Percentiles rank a stretch among this genome's conserved stretches.
phyloP scores from a whole-genome alignment of 1,284 basidiomycete genomes.

The Melampsora americana region DNA sequence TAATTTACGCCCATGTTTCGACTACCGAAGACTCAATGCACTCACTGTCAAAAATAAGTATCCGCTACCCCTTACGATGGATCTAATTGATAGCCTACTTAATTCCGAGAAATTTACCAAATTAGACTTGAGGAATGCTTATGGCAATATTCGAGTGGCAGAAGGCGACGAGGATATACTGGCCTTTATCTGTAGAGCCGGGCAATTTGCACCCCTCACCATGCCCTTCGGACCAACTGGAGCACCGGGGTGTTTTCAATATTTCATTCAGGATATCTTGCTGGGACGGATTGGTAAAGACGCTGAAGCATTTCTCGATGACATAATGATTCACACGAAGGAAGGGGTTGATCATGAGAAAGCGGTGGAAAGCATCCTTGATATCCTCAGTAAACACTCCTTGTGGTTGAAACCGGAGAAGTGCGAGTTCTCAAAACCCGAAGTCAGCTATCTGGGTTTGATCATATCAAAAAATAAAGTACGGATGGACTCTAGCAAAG shows the following conservation, averaged over 20 bases:
- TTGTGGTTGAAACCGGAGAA: not conserved
- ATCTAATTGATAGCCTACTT: not conserved
- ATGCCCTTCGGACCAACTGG: not conserved
- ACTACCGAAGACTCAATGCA: not conserved
- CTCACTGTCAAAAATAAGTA: not conserved
- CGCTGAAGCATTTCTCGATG: not conserved
- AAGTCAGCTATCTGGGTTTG: no score
- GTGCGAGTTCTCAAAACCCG: not conserved
- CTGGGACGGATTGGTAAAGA: not conserved
- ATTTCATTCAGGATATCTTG: not conserved
- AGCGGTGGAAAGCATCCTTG: not conserved
- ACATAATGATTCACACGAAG: not conserved
- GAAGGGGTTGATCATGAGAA: not conserved
- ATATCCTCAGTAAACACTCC: not conserved
- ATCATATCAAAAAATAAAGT: no score
- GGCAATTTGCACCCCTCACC: not conserved
- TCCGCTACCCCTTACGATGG: not conserved
- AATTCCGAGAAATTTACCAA: not conserved
- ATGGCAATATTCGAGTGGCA: not conserved
- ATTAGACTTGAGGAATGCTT: not conserved
- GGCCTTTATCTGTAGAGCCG: not conserved
- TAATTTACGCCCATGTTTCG: no score
- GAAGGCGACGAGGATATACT: not conserved
- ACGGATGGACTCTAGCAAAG: slow-evolving; percentile 57
- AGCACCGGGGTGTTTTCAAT: not conserved